phyloP scores from a whole-genome alignment of 768 basidiomycete species.

The Lactarius quietus region DNA sequence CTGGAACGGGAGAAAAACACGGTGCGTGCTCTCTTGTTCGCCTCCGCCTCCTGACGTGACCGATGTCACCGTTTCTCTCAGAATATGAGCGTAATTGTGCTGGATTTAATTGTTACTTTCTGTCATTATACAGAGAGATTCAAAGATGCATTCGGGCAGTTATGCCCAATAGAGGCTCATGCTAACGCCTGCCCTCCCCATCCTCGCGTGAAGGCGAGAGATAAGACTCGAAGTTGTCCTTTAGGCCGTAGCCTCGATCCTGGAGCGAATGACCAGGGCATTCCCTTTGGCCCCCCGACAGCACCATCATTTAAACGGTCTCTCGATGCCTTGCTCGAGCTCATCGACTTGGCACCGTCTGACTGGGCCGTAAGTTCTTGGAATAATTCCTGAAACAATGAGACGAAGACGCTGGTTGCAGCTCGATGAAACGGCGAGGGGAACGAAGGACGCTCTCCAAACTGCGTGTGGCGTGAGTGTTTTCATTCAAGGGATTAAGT shows the following conservation, averaged over 20 bases:
- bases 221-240: neutral
- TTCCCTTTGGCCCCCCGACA: constrained; percentile 9
- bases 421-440: neutral
- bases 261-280: neutral
- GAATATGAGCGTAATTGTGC: constrained; percentile 5
- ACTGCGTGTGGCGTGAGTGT: constrained; percentile 10
- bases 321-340: constrained; percentile 3
- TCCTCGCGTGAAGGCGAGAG: neutral
- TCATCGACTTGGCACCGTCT: constrained; percentile 6
- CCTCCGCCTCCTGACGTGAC: neutral
- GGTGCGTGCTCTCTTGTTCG: neutral
- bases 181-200: neutral
- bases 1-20: constrained; percentile 13
- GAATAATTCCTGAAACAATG: neutral
- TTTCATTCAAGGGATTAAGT: neutral
- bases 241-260: neutral
- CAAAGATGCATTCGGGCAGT: neutral
- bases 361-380: neutral
- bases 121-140: constrained; percentile 1
- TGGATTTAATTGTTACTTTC: neutral
- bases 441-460: neutral
- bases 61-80: neutral
- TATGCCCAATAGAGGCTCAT: neutral
- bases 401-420: neutral
- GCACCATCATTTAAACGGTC: constrained; percentile 12